Evolutionary conservation across 1,284 basidiomycete genomes (phyloP), one percentile per base, ranked within the genome.

Genomic region (Puccinia hordei): DNA sequence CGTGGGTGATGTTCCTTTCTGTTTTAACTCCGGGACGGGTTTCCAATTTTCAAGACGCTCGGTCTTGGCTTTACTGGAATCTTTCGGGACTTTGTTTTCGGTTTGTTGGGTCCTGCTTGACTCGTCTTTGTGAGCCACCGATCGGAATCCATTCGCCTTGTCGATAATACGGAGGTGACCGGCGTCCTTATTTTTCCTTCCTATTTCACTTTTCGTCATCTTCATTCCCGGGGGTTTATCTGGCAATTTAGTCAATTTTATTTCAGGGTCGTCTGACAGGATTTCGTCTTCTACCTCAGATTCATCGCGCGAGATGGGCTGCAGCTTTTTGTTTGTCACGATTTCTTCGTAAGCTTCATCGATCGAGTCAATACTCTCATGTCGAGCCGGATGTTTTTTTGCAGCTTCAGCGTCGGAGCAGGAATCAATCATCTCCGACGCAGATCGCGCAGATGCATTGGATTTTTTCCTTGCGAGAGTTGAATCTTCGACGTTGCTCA

Each of bases 281-380:
- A 66, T 66, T 66, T 66, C 63, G 24, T 66, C 63, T 19, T 66
- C 63, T 35, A 66, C 41, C 1, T 66, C 38, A 10, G 68, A 35
- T 2, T 53, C 33, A 53, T 53, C 6, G 9, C 27, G 27, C 17
- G 44, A 33, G 27, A 2, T n/a, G 15, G 44, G 27, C 53, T 35
- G 17, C 30, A 24, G 44, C 15, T 51, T 10, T 12, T 19, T n/a
- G 24, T 13, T 33, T 33, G 24, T n/a, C 49, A 53, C 19, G 44
- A 51, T 71, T 51, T 71, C 15, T 12, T 53, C 68, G 33, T 9
- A 71, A 17, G 8, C 33, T 13, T 71, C 68, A n/a, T 51, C 46
- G 9, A 71, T 53, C 8, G 46, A 53, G 22, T 51, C 46, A 33
- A 33, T 24, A 71, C 68, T 71, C 30, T 44, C 41, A n/a, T 17